A percentile compares a stretch with the other conserved stretches of the same genome.
Conservation (phyloP, 1,139 yeast genomes). For the Hanseniaspora uvarum region DNA sequence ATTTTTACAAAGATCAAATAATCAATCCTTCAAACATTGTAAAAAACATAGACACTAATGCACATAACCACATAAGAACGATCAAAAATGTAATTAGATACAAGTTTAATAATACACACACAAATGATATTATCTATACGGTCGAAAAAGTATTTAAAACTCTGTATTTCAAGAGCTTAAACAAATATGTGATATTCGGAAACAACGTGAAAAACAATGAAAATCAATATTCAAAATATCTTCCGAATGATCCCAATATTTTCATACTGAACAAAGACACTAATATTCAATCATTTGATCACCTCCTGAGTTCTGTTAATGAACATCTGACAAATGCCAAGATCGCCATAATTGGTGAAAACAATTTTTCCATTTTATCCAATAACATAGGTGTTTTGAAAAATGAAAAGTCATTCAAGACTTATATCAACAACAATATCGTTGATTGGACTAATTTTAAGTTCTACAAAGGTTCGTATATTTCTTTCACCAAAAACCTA, state of each 20-base stretch:
- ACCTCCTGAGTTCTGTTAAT: background rate
- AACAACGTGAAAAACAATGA: constrained; percentile 13
- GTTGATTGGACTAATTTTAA: constrained; percentile 6
- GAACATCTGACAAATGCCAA: constrained; percentile 7
- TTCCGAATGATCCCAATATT: constrained; percentile 8
- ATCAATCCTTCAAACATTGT: constrained; percentile 5
- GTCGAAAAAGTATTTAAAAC: constrained; percentile 16
- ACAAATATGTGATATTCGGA: constrained; percentile 10
- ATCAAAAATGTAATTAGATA: constrained; percentile 28
- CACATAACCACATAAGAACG: background rate
- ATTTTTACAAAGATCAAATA: constrained; percentile 8
- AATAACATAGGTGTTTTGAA: background rate
- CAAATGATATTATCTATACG: constrained; percentile 20
- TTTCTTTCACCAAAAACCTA: constrained; percentile 4
- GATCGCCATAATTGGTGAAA: constrained; percentile 10
- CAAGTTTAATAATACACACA: background rate
- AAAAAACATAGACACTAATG: background rate
- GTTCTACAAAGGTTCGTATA: constrained; percentile 10
- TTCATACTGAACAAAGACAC: constrained; percentile 14
- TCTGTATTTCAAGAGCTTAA: background rate
- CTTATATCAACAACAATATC: constrained; percentile 3
- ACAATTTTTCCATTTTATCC: background rate
- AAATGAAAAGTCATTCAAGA: background rate
- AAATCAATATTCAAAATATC: background rate
- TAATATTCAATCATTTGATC: constrained; percentile 4